Evolutionary conservation across 2,329 filamentous ascomycete genomes (phyloP).

Genomic region (Verticillium zaregamsianum): DNA sequence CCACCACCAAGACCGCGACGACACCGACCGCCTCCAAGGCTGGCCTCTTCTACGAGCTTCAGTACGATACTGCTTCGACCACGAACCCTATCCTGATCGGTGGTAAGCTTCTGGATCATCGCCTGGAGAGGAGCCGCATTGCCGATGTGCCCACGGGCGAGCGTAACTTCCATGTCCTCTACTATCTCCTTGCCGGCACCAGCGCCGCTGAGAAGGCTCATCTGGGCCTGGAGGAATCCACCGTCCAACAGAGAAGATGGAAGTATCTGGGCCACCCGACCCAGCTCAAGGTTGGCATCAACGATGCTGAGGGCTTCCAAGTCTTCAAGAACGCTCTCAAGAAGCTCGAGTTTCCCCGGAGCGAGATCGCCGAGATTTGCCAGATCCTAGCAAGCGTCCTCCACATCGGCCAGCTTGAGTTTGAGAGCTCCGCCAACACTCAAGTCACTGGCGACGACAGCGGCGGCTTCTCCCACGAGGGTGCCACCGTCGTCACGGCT

Average conservation of each 20-base stretch:
- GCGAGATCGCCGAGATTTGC: conserved; percentile 94
- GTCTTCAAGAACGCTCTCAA: conserved; percentile 94
- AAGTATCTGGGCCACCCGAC: conserved; percentile 94
- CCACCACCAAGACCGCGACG: conserved; percentile 93
- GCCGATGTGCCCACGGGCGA: conserved; percentile 91
- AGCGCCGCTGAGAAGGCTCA: conserved; percentile 87
- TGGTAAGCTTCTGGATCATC: conserved; percentile 90
- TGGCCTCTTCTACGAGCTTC: conserved; percentile 90
- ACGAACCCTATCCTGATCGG: conserved; percentile 85
- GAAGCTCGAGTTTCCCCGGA: conserved; percentile 88
- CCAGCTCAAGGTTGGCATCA: conserved; percentile 94
- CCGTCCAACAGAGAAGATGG: conserved; percentile 72
- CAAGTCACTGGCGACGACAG: conserved; percentile 81
- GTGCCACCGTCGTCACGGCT: conserved; percentile 76
- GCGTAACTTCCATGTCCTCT: conserved; percentile 92
- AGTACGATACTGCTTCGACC: conserved; percentile 87
- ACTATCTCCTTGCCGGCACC: conserved; percentile 91
- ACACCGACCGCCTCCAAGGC: conserved; percentile 95
- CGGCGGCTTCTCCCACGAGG: conserved; percentile 93
- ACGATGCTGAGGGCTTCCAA: conserved; percentile 92
- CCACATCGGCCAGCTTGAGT: conserved; percentile 97
- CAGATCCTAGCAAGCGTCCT: conserved; percentile 90
- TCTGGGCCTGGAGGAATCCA: conserved; percentile 56
- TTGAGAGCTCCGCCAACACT: conserved; percentile 76
- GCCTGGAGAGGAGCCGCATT: conserved; percentile 87